Base-by-base conservation (phyloP, 257 asterid species). In the Primulina tabacum region DNA sequence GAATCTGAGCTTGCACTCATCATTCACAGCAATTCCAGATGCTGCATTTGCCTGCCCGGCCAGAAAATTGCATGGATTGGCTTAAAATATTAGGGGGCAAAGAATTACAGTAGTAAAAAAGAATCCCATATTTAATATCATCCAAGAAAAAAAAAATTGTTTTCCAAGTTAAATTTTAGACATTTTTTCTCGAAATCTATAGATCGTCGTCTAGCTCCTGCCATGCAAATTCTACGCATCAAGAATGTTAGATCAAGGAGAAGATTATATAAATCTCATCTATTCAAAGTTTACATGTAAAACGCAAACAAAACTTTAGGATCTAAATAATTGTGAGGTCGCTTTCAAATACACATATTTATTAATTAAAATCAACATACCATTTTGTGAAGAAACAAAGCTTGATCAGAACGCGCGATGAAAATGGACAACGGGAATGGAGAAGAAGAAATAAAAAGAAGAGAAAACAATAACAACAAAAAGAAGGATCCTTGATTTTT, bases 1-100 rank as follows among this genome's bases (percentile, higher is more conserved):
- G 80, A 88, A 88, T 68, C 71, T 75, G 72, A 80, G 79, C 88
- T 88, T 88, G 86, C 92, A 89, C 18, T 87, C 93, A 70, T 89
- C 93, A 60, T 78, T 67, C 73, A 89, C 93, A 28, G 88, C 87
- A 52, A 86, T 63, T 34, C 95, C 95, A 40, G 95, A 88, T 47
- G 88, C 76, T 24, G 95, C 68, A 78, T 88, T 88, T 60, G 92
- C 88, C 95, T 88, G 58, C 53, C 12, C 5, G 4, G 17, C n/a
- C 53, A 7, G 7, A 14, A 32, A 38, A 50, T 1, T 20, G 63
- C 17, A 14, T 17, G 47, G 12, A 65, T 43, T 43, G 53, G 6
- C n/a, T 9, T 32, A 32, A 32, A 32, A 9, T 8, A 38, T 38
- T 43, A 43, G 6, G 6, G 53, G 53, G n/a, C 18, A 43, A 14